Percentiles rank a stretch among this genome's conserved stretches.
Conservation (phyloP, 2,329 filamentous ascomycete species). For the Colletotrichum gloeosporioides region DNA sequence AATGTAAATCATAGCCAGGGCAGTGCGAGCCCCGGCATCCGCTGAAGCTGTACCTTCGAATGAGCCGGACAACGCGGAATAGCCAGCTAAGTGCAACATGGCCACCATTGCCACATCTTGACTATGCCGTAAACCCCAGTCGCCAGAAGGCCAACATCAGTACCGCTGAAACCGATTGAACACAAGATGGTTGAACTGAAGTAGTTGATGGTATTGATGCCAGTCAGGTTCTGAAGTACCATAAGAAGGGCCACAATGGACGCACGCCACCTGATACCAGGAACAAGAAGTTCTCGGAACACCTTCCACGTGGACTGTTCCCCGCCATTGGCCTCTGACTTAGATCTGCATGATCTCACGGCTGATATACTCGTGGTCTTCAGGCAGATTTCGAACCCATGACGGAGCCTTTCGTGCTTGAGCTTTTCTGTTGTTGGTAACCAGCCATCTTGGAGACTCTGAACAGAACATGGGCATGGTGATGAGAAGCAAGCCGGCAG, state of each 20-base stretch:
- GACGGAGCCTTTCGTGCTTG: background rate
- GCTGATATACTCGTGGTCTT: background rate
- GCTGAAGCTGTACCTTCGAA: background rate
- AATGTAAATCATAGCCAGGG: background rate
- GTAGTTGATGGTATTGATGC: background rate
- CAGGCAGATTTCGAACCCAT: background rate
- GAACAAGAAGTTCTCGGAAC: background rate
- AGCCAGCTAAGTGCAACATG: background rate
- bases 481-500: background rate
- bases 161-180: background rate
- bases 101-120: background rate
- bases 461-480: background rate
- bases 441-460: background rate
- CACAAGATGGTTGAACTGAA: background rate
- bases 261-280: background rate
- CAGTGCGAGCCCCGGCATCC: background rate
- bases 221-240: background rate
- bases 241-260: background rate
- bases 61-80: background rate
- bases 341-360: background rate
- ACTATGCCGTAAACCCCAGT: background rate
- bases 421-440: background rate
- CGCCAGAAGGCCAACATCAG: background rate
- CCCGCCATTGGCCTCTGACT: background rate
- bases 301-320: background rate